Conservation (phyloP, 108 stramenopile genomes). For the Hondaea fermentalgiana region DNA sequence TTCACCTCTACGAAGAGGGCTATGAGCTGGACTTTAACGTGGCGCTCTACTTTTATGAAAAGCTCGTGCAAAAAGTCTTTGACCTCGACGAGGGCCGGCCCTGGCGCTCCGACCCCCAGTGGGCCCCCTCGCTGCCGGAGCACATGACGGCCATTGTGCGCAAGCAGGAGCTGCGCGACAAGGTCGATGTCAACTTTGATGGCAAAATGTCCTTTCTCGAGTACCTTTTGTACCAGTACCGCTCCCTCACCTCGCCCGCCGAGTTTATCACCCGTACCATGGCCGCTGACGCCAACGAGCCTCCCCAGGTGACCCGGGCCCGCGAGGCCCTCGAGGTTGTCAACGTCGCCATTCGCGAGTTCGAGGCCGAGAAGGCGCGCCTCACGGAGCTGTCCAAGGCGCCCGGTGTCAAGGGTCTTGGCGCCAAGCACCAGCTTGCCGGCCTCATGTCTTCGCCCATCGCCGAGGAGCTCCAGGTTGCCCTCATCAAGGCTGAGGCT, state of each 20-base stretch:
- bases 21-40: conserved; percentile 19
- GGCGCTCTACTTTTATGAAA: conserved; percentile 17
- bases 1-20: conserved; percentile 24
- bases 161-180: conserved; percentile 19
- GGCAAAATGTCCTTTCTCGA: conserved; percentile 11
- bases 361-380: neutral
- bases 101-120: conserved; percentile 7
- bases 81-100: neutral
- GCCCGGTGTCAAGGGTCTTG: neutral
- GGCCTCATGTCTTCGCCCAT: neutral
- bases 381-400: neutral
- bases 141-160: conserved; percentile 18
- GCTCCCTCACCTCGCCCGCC: neutral
- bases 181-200: conserved; percentile 24
- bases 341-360: neutral
- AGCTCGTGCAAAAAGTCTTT: neutral
- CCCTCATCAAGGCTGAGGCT: conserved; percentile 18
- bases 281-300: neutral
- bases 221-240: conserved; percentile 20
- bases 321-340: neutral
- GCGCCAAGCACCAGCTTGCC: neutral
- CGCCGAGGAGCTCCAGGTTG: conserved; percentile 14
- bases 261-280: neutral
- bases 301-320: neutral
- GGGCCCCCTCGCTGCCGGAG: neutral